Percentiles rank a stretch among this genome's conserved stretches.
Evolutionary conservation across 2,329 filamentous ascomycete species (phyloP).

Genomic region (Pseudophaeomoniella oleicola): DNA sequence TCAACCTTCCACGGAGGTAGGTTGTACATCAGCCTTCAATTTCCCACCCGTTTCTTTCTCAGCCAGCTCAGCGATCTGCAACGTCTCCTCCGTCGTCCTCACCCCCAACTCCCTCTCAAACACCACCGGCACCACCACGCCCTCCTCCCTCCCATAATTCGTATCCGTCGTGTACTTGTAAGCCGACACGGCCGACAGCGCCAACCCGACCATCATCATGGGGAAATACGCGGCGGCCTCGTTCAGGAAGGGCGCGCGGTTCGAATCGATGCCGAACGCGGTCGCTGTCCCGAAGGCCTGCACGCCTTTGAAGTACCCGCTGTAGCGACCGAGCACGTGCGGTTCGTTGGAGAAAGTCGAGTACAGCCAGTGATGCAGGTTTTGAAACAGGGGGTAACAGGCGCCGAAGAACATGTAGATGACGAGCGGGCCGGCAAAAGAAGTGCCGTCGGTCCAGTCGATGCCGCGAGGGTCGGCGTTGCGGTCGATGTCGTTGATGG

Average conservation of each 20-base stretch:
- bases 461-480: constrained; percentile 2
- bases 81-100: too few relatives aligned
- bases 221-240: constrained; percentile 10
- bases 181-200: constrained; percentile 6
- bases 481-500: constrained; percentile 5
- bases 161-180: constrained; percentile 8
- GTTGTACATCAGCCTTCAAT: too few relatives aligned
- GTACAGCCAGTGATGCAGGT: constrained; percentile 7
- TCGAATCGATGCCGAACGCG: constrained; percentile 9
- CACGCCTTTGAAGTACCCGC: constrained; percentile 9
- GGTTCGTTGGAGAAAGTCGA: constrained; percentile 9
- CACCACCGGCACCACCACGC: constrained; percentile 13
- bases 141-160: constrained; percentile 12
- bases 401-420: constrained; percentile 7
- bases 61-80: too few relatives aligned
- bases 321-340: constrained; percentile 5
- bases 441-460: constrained; percentile 8
- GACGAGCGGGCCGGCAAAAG: constrained; percentile 6
- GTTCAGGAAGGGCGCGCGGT: constrained; percentile 8
- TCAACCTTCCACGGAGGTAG: too few relatives aligned
- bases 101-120: too few relatives aligned
- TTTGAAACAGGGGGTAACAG: constrained; percentile 8
- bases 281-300: constrained; percentile 9
- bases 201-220: constrained; percentile 7
- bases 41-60: too few relatives aligned